Evolutionary conservation across 352 stramenopile genomes (phyloP).

Genomic region (Peronospora destructor): DNA sequence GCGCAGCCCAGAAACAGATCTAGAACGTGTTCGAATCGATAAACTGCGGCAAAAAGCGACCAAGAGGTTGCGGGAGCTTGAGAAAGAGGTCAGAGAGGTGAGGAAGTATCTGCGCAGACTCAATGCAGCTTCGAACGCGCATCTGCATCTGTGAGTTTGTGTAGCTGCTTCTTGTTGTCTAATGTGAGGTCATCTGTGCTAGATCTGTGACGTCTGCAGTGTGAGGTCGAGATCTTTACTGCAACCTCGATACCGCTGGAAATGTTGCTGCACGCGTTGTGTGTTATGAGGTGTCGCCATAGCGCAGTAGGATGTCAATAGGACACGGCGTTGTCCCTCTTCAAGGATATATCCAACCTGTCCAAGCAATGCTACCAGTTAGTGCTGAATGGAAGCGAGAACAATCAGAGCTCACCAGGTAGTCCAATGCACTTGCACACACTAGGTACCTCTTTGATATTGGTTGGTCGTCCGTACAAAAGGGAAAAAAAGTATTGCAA

Average conservation of each 20-base stretch:
- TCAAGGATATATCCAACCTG: conserved; percentile 56
- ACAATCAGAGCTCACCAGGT: conserved; percentile 31
- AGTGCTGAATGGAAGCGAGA: neutral
- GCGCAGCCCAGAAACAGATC: neutral
- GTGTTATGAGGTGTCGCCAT: conserved; percentile 16
- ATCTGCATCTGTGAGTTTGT: neutral
- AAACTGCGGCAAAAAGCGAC: conserved; percentile 13
- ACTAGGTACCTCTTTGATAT: neutral
- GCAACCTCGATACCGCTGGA: conserved; percentile 36
- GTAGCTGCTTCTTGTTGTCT: neutral
- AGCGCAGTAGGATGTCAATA: conserved; percentile 59
- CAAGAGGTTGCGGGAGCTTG: conserved; percentile 19
- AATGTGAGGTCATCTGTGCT: neutral
- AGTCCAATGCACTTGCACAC: conserved; percentile 39
- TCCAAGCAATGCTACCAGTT: neutral
- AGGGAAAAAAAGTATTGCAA: too few species aligned
- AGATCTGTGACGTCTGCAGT: conserved; percentile 19
- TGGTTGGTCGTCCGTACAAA: conserved; percentile 72
- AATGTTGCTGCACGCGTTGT: conserved; percentile 28
- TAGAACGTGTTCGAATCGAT: conserved; percentile 8
- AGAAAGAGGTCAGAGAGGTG: conserved; percentile 20
- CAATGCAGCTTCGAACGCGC: conserved; percentile 2
- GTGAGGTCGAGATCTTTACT: conserved; percentile 15
- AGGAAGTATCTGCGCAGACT: conserved; percentile 20
- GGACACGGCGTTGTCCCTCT: conserved; percentile 16